phyloP scores from a whole-genome alignment of 176 grass and related monocot genomes.

The Aegilops tauschii region DNA sequence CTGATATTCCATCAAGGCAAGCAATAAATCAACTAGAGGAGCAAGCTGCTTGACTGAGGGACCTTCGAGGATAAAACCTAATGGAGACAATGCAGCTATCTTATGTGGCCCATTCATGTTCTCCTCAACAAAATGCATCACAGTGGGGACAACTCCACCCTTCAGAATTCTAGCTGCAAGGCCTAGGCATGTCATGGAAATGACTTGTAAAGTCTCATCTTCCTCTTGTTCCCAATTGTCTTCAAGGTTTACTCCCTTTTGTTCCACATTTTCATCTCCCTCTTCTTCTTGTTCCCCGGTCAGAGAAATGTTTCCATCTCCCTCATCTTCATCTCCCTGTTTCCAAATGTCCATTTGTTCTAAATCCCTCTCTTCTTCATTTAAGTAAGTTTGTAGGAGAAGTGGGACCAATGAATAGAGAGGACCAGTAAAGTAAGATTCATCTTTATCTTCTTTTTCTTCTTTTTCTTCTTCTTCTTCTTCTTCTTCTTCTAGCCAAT shows the following conservation, averaged over 20 bases:
- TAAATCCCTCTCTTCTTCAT: too few relatives aligned
- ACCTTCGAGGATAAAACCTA: conserved; percentile 91
- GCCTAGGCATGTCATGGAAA: conserved; percentile 32
- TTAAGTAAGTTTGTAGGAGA: too few relatives aligned
- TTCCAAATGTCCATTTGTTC: too few relatives aligned
- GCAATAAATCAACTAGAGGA: conserved; percentile 72
- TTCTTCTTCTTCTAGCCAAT: conserved; percentile 53
- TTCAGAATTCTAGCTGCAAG: conserved; percentile 72
- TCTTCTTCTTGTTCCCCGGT: conserved; percentile 34
- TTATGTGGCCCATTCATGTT: conserved; percentile 71
- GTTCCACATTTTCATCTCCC: conserved; percentile 39
- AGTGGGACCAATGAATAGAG: too few relatives aligned
- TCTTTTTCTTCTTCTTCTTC: neutral
- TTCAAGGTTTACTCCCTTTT: too few relatives aligned
- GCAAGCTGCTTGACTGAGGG: conserved; percentile 71
- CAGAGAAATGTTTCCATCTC: too few relatives aligned
- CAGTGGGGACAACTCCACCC: conserved; percentile 62
- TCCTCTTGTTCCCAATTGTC: conserved; percentile 42
- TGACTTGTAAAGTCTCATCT: conserved; percentile 35
- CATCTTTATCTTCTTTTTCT: too few relatives aligned
- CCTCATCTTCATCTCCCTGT: too few relatives aligned
- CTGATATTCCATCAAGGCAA: conserved; percentile 70
- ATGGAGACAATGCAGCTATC: conserved; percentile 71
- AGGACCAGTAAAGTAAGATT: conserved; percentile 38
- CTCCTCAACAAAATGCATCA: conserved; percentile 77